Base-by-base conservation (phyloP, 2,329 filamentous ascomycete genomes). In the Spiromastix sp. region DNA sequence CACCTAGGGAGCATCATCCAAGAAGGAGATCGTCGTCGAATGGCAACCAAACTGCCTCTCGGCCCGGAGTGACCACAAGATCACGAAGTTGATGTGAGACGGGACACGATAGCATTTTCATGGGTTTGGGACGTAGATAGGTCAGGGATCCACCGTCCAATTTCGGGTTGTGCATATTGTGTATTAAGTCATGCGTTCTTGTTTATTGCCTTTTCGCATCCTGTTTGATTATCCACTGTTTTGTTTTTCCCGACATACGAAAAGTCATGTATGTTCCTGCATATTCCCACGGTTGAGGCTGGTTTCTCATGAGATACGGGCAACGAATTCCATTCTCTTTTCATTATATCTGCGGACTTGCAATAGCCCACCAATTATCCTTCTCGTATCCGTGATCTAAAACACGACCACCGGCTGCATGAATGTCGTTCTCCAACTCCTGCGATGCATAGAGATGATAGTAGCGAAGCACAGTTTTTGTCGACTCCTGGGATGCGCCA, bases 281-380 rank as follows among this genome's bases (percentile, higher is more conserved):
- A n/a, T n/a, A n/a, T n/a, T n/a, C n/a, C n/a, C n/a, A n/a, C n/a
- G n/a, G n/a, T n/a, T n/a, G n/a, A n/a, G n/a, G n/a, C n/a, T n/a
- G n/a, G n/a, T n/a, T n/a, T n/a, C n/a, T n/a, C n/a, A n/a, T n/a
- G n/a, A n/a, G n/a, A n/a, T n/a, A n/a, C n/a, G n/a, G n/a, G n/a
- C n/a, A n/a, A n/a, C n/a, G n/a, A n/a, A n/a, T n/a, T n/a, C n/a
- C n/a, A n/a, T n/a, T n/a, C n/a, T 38, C 21, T 37, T 25, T 39
- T 27, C 28, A 15, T 25, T 27, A 31, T 15, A 39, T 30, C 11
- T 36, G 27, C 37, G 60, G 53, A 42, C 59, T 56, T 38, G 68
- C 72, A 54, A 94, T 79, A 36, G 79, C 85, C 89, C 89, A 98
- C 91, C 91, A 96, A 63, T 98, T 98, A 55, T 96, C 91, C 64